Conservation (phyloP, 352 stramenopile genomes). For the Phytophthora agathidicida region DNA sequence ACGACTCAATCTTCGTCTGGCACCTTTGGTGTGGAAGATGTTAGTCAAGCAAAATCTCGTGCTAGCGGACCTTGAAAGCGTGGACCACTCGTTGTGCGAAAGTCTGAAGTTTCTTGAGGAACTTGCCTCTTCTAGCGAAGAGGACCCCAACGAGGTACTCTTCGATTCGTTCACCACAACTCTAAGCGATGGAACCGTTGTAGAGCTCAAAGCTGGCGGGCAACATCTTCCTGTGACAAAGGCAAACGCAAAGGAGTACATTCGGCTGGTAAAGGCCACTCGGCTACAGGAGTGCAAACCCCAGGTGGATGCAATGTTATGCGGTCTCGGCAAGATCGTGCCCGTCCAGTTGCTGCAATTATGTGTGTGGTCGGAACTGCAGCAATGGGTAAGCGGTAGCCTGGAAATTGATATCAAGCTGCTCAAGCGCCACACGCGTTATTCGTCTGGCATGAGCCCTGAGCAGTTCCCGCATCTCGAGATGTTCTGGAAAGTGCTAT, state of each 20-base stretch:
- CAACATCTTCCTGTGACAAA: conserved; percentile 64
- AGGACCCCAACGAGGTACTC: conserved; percentile 41
- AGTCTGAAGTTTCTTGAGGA: conserved; percentile 55
- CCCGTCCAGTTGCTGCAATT: conserved; percentile 70
- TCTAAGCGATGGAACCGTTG: conserved; percentile 64
- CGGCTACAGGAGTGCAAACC: conserved; percentile 76
- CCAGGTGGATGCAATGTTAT: conserved; percentile 78
- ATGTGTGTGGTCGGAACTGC: conserved; percentile 81
- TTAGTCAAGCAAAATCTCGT: conserved; percentile 74
- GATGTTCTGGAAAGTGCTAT: conserved; percentile 78
- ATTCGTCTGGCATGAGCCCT: conserved; percentile 77
- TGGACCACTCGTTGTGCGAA: conserved; percentile 65
- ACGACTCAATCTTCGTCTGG: conserved; percentile 70
- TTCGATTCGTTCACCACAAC: conserved; percentile 79
- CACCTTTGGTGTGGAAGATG: conserved; percentile 83
- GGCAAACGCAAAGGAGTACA: conserved; percentile 75
- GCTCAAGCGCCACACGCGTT: conserved; percentile 82
- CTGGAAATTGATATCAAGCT: conserved; percentile 78
- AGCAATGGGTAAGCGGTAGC: conserved; percentile 81
- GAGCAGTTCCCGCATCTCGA: conserved; percentile 76
- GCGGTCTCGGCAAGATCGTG: conserved; percentile 72
- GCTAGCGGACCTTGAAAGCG: conserved; percentile 62
- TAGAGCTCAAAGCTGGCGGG: conserved; percentile 67
- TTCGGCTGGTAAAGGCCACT: conserved; percentile 60
- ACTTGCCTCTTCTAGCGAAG: conserved; percentile 16